phyloP scores from a whole-genome alignment of 2,329 filamentous ascomycete genomes.

The Aureobasidium sp. region DNA sequence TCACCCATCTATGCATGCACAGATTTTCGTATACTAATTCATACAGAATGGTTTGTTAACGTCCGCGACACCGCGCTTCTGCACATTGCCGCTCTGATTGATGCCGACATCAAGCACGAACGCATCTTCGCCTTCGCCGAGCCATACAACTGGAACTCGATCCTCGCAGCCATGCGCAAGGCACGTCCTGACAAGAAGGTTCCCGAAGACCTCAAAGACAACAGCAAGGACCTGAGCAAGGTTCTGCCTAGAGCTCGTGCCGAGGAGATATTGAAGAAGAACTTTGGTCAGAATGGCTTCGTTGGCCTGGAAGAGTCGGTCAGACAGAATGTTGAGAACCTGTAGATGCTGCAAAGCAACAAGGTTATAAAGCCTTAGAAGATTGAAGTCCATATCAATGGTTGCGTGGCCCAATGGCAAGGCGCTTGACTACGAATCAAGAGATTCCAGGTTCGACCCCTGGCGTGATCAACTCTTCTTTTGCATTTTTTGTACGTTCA shows the following conservation, averaged over 20 bases:
- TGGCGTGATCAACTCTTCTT: constrained; percentile 9
- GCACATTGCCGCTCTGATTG: constrained; percentile 40
- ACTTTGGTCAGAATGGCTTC: constrained; percentile 21
- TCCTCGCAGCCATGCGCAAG: constrained; percentile 28
- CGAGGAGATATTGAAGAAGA: constrained; percentile 21
- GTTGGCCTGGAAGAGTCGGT: constrained; percentile 21
- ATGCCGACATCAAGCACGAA: constrained; percentile 35
- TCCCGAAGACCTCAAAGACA: constrained; percentile 21
- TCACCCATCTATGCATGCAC: background rate
- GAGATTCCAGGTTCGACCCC: constrained; percentile 15
- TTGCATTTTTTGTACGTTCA: background rate
- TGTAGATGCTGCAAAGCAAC: background rate
- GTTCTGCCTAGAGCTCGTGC: constrained; percentile 15
- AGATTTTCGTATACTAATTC: background rate
- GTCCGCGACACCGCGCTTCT: constrained; percentile 39
- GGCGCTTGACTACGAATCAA: constrained; percentile 46
- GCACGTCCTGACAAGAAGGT: constrained; percentile 30
- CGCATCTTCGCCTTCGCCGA: constrained; percentile 43
- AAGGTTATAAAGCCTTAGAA: background rate
- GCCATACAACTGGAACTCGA: constrained; percentile 34
- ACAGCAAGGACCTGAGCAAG: constrained; percentile 12
- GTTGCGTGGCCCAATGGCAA: constrained; percentile 46
- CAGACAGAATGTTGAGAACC: constrained; percentile 12
- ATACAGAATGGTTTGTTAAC: constrained; percentile 30
- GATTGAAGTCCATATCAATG: background rate